phyloP scores from a whole-genome alignment of 73 alveolate genomes.

The Tetrahymena elliotti region DNA sequence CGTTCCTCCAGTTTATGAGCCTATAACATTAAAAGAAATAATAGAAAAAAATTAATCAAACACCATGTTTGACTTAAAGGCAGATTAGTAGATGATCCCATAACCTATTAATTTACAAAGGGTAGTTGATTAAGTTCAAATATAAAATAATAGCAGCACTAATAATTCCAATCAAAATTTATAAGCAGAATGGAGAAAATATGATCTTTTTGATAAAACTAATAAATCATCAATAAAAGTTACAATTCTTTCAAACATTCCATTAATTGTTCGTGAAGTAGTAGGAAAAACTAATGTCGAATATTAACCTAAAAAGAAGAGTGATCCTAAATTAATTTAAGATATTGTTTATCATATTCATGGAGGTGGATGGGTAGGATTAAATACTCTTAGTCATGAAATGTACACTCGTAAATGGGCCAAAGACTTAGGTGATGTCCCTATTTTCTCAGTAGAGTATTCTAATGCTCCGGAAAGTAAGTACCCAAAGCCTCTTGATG shows the following conservation, averaged over 20 bases:
- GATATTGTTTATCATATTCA: not conserved
- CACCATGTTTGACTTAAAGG: not conserved
- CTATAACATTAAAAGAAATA: not conserved
- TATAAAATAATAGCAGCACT: not conserved
- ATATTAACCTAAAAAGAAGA: not conserved
- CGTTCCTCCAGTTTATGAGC: not conserved
- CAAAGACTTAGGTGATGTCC: slow-evolving; percentile 10
- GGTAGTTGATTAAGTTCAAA: not conserved
- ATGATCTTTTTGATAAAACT: not conserved
- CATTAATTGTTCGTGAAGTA: not conserved
- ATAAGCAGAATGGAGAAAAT: not conserved
- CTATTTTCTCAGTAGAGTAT: slow-evolving; percentile 73
- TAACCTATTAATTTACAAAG: not conserved
- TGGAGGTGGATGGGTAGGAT: not conserved
- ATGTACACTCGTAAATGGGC: slow-evolving; percentile 25
- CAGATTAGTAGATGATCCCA: not conserved
- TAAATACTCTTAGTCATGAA: not conserved
- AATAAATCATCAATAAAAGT: not conserved
- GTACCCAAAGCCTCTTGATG: slow-evolving; percentile 82
- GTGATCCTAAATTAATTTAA: not conserved
- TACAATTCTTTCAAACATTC: not conserved
- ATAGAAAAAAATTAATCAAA: not conserved
- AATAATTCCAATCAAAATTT: not conserved
- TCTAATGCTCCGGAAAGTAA: slow-evolving; percentile 82
- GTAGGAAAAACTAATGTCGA: not conserved